These are phyloP conservation scores for Leccinum griseonigrum DNA, from an alignment of 1,284 basidiomycete species.

Conservation along the genomic window DNA sequence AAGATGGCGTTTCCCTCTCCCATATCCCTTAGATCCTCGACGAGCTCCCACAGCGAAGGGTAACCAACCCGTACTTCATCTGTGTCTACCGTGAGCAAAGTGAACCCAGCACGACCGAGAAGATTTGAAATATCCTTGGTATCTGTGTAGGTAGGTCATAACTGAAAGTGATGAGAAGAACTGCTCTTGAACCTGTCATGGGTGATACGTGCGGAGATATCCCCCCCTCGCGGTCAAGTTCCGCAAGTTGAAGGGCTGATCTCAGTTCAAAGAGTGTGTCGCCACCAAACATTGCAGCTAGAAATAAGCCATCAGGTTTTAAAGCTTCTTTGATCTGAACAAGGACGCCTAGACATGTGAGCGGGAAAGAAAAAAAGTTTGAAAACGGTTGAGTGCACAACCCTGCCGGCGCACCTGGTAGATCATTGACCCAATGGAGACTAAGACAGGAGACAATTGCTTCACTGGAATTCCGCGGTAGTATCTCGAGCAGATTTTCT, in stretches of 20 bases:
- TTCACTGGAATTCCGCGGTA: slow-evolving; percentile 81
- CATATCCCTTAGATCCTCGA: slow-evolving; percentile 94
- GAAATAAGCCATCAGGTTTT: slow-evolving; percentile 91
- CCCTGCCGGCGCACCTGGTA: slow-evolving; percentile 66
- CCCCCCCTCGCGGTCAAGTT: slow-evolving; percentile 93
- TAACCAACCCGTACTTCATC: slow-evolving; percentile 93
- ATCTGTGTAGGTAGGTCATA: slow-evolving; percentile 45
- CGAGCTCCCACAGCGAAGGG: slow-evolving; percentile 94
- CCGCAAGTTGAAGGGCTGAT: slow-evolving; percentile 89
- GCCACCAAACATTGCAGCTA: slow-evolving; percentile 93
- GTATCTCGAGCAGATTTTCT: slow-evolving; percentile 62
- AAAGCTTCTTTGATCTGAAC: slow-evolving; percentile 88
- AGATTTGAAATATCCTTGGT: slow-evolving; percentile 90
- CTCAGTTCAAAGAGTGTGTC: slow-evolving; percentile 95
- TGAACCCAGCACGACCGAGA: slow-evolving; percentile 91
- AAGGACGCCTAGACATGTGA: slow-evolving; percentile 56
- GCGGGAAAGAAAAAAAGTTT: neutral
- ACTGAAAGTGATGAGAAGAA: neutral
- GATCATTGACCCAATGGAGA: slow-evolving; percentile 97
- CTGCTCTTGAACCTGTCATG: slow-evolving; percentile 77
- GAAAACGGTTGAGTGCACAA: neutral
- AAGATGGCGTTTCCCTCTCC: slow-evolving; percentile 94
- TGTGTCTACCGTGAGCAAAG: slow-evolving; percentile 90
- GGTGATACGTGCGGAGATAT: slow-evolving; percentile 94
- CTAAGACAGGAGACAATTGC: slow-evolving; percentile 90